A percentile compares a stretch with the other conserved stretches of the same genome.
Conservation (phyloP, 345 rosid genomes). For the Linum tenue region DNA sequence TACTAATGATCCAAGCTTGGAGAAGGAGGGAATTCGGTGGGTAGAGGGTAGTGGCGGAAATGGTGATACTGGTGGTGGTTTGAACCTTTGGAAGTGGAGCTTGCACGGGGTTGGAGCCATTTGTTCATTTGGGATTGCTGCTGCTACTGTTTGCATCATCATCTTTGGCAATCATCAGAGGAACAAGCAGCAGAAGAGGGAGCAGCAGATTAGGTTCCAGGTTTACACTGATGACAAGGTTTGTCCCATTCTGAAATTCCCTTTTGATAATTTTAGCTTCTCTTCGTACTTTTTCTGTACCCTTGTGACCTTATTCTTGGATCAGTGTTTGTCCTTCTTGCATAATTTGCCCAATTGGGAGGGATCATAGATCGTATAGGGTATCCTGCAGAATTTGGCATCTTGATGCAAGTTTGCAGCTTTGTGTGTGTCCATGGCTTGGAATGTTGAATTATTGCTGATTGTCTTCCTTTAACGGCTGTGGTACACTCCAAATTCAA, state of each 20-base stretch:
- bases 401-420: slow-evolving; percentile 1
- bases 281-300: neutral
- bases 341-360: neutral
- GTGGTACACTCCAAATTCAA: too few species aligned
- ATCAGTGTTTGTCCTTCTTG: neutral
- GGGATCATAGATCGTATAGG: slow-evolving; percentile 2
- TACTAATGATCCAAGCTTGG: neutral
- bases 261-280: too few species aligned
- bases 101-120: slow-evolving; percentile 78
- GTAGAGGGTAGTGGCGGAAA: slow-evolving; percentile 12
- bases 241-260: neutral
- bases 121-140: slow-evolving; percentile 90
- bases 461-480: too few species aligned
- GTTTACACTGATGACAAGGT: slow-evolving; percentile 76
- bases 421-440: too few species aligned
- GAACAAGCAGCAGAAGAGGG: slow-evolving; percentile 34
- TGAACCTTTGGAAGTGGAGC: slow-evolving; percentile 75
- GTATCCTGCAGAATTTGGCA: neutral
- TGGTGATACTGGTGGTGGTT: slow-evolving; percentile 26
- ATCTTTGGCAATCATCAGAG: slow-evolving; percentile 52
- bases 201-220: slow-evolving; percentile 51
- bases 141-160: slow-evolving; percentile 67
- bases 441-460: too few species aligned
- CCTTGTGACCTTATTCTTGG: neutral
- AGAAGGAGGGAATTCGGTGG: slow-evolving; percentile 18